Percentiles rank a stretch among this genome's conserved stretches.
These are phyloP conservation scores for Plasmodiophora brassicae DNA, from an alignment of 208 protist genomes.

Conservation along the genomic window DNA sequence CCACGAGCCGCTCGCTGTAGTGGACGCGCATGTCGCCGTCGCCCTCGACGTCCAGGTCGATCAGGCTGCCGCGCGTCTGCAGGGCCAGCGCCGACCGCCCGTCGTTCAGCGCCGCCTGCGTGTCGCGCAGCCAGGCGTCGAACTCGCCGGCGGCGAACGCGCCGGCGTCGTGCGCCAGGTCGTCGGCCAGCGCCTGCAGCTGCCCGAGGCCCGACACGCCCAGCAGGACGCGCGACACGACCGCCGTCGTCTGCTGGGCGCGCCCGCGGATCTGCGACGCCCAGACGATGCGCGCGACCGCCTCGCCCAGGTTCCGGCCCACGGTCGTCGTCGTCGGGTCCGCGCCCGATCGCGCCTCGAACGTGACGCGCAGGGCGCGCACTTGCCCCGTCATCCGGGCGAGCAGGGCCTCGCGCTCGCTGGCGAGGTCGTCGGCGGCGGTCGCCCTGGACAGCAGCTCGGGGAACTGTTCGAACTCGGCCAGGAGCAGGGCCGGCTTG, in stretches of 20 bases:
- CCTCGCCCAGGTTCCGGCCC: conserved; percentile 48
- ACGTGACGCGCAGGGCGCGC: conserved; percentile 37
- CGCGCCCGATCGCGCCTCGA: conserved; percentile 36
- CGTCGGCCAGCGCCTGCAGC: not conserved
- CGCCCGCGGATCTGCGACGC: conserved; percentile 38
- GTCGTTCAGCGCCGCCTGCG: conserved; percentile 49
- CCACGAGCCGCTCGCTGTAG: conserved; percentile 59
- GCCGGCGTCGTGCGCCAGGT: not conserved
- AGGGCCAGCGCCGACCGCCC: not conserved
- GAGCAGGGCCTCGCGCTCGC: not conserved
- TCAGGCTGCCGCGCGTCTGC: not conserved
- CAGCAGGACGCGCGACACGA: not conserved
- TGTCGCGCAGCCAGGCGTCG: not conserved
- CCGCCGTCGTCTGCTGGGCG: not conserved
- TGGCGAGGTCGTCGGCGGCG: conserved; percentile 40
- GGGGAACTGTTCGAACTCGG: conserved; percentile 54
- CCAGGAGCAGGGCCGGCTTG: conserved; percentile 53
- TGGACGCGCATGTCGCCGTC: conserved; percentile 35
- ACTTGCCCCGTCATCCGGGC: not conserved
- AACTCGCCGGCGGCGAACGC: not conserved
- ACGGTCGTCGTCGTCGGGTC: not conserved
- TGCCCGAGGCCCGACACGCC: not conserved
- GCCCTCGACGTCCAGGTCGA: not conserved
- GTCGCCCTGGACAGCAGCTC: conserved; percentile 56
- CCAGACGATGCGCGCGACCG: conserved; percentile 39